Evolutionary conservation across 139 green algal species (phyloP).

Genomic region (Edaphochlamys debaryana): DNA sequence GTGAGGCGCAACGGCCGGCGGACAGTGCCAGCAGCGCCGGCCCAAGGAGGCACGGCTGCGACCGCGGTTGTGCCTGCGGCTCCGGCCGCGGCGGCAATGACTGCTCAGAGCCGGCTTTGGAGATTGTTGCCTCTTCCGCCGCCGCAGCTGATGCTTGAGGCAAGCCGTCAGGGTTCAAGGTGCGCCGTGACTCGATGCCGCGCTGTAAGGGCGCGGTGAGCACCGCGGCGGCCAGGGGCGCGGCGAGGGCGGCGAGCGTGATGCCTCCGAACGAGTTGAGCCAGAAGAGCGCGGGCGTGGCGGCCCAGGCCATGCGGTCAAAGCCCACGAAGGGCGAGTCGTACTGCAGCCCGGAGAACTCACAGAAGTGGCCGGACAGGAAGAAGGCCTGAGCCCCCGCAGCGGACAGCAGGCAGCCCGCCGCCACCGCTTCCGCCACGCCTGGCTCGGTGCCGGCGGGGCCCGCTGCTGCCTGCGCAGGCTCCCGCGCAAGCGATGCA

Average conservation of each 20-base stretch:
- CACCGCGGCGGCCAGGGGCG: conserved; percentile 39
- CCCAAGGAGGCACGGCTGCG: no score
- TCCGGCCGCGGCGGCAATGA: no score
- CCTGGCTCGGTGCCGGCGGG: background rate
- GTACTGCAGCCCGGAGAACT: conserved; percentile 92
- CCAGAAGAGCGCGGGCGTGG: conserved; percentile 69
- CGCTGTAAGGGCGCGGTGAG: background rate
- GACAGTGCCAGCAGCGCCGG: conserved; percentile 7
- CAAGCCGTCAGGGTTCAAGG: no score
- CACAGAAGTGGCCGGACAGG: conserved; percentile 87
- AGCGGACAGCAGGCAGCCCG: conserved; percentile 22
- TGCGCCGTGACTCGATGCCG: background rate
- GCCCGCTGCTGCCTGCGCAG: background rate
- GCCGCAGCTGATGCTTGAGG: no score
- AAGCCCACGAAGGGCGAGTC: conserved; percentile 90
- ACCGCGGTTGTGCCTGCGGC: no score
- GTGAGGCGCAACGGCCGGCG: background rate
- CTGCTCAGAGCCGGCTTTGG: background rate
- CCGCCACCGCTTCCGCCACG: background rate
- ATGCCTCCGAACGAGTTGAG: conserved; percentile 84
- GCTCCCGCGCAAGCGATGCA: background rate
- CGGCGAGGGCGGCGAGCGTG: conserved; percentile 45
- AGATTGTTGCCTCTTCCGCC: no score
- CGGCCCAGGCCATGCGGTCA: conserved; percentile 65
- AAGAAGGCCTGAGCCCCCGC: conserved; percentile 75